Evolutionary conservation across 495 filamentous ascomycete species (phyloP).

Genomic region (Xeromyces bisporus): DNA sequence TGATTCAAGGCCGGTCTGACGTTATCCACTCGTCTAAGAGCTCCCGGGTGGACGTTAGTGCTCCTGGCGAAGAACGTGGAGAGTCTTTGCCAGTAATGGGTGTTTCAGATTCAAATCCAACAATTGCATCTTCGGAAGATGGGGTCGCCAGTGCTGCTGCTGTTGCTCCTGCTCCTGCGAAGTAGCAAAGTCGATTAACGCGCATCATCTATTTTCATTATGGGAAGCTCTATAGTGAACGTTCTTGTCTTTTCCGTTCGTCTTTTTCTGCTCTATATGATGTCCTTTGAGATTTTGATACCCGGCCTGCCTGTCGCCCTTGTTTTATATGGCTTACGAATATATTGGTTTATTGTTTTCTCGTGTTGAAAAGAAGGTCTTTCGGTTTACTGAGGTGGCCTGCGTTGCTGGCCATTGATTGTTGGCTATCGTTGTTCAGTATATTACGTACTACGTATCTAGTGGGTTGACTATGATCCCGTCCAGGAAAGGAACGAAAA

Average conservation of each 20-base stretch:
- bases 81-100: constrained; percentile 16
- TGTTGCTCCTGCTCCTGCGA: too few relatives aligned
- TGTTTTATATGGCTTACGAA: neutral
- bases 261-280: neutral
- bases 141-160: too few relatives aligned
- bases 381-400: neutral
- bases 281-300: neutral
- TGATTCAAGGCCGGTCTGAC: constrained; percentile 79
- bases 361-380: neutral
- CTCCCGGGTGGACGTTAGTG: constrained; percentile 35
- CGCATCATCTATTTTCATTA: too few relatives aligned
- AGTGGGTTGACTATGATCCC: neutral
- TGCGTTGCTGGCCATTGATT: neutral
- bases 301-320: neutral
- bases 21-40: constrained; percentile 45
- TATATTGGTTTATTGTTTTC: neutral
- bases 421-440: too few relatives aligned
- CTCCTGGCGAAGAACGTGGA: constrained; percentile 23
- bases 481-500: neutral
- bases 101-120: constrained; percentile 13
- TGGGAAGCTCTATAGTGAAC: too few relatives aligned
- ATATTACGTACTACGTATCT: neutral
- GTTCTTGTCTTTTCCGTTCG: too few relatives aligned
- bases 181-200: too few relatives aligned
- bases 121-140: too few relatives aligned